Base-by-base conservation (phyloP, 345 rosid species). In the Dovyalis caffra region DNA sequence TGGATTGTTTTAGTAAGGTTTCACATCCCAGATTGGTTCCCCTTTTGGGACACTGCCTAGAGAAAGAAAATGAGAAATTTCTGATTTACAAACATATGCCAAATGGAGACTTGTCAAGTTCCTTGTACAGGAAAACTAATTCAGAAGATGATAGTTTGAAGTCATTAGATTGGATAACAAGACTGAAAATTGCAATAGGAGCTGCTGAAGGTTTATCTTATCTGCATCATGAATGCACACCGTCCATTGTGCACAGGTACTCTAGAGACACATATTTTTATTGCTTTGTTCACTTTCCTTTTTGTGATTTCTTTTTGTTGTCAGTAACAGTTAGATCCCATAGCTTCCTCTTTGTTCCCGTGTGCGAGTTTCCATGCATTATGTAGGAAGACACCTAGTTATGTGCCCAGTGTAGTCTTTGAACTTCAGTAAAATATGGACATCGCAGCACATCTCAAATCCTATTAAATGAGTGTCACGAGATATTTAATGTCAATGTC, bases 111-210 rank as follows among this genome's bases (percentile, higher is more conserved):
- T 82, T 96, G 81, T 86, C 97, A 70, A 89, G 88, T 77, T 79
- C 98, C 56, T 87, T 96, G 80, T 90, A 81, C 78, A 85, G 87
- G 85, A 90, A 92, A 82, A 83, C 82, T 2, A 79, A 79, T 51
- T 71, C 78, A 8, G 95, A 90, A 61, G 95, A 87, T 83, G 85
- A n/a, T n/a, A n/a, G 86, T 33, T 84, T 93, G 78, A 88, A 90
- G 76, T 92, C 99, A 69, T 77, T 96, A 83, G 98, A 93, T 85
- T 96, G 99, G 99, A 96, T 96, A 60, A 96, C 97, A 57, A 91
- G 99, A 85, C 81, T 96, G 79, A 96, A 96, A 79, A 90, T 96
- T 69, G 99, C 98, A 70, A 89, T 83, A 66, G 99, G 98, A 82
- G 94, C 97, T 29, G 98, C 99, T 2, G 99, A 96, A 81, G 97